Percentiles rank a stretch among this genome's conserved stretches.
These are phyloP conservation scores for Selaginella tamariscina DNA, from an alignment of 75 land plant genomes.

Conservation along the genomic window DNA sequence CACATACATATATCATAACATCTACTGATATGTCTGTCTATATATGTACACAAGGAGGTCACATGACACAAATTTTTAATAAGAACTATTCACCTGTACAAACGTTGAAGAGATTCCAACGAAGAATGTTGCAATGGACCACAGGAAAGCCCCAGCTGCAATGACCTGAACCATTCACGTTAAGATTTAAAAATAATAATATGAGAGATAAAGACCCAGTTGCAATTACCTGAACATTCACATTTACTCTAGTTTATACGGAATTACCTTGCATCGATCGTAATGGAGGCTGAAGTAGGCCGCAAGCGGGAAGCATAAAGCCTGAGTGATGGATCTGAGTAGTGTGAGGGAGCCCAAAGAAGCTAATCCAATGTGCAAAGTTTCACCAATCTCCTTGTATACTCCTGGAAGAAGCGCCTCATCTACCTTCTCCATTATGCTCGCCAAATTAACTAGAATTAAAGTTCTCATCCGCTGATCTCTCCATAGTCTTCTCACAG, in stretches of 20 bases:
- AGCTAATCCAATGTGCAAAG: slow-evolving; percentile 47
- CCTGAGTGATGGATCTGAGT: slow-evolving; percentile 57
- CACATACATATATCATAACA: slow-evolving; percentile 64
- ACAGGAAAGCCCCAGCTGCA: slow-evolving; percentile 66
- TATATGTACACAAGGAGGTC: no score
- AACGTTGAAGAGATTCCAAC: slow-evolving; percentile 60
- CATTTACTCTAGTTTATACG: no score
- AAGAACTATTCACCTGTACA: slow-evolving; percentile 36
- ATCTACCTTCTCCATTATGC: slow-evolving; percentile 75
- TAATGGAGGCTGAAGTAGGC: slow-evolving; percentile 45
- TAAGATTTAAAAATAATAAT: no score
- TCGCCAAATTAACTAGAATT: slow-evolving; percentile 56
- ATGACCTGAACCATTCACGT: no score
- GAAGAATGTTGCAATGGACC: slow-evolving; percentile 72
- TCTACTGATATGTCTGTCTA: no score
- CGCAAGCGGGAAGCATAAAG: slow-evolving; percentile 62
- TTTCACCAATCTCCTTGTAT: slow-evolving; percentile 59
- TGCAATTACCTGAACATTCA: no score
- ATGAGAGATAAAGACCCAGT: no score
- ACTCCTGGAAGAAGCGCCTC: slow-evolving; percentile 73
- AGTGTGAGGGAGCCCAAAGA: slow-evolving; percentile 61
- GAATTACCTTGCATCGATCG: slow-evolving; percentile 50
- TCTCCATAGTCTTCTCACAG: no score
- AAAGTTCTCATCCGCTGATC: slow-evolving; percentile 24
- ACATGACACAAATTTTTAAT: not conserved